Evolutionary conservation across 2,329 filamentous ascomycete species (phyloP).

Genomic region (Diaporthe sp.): DNA sequence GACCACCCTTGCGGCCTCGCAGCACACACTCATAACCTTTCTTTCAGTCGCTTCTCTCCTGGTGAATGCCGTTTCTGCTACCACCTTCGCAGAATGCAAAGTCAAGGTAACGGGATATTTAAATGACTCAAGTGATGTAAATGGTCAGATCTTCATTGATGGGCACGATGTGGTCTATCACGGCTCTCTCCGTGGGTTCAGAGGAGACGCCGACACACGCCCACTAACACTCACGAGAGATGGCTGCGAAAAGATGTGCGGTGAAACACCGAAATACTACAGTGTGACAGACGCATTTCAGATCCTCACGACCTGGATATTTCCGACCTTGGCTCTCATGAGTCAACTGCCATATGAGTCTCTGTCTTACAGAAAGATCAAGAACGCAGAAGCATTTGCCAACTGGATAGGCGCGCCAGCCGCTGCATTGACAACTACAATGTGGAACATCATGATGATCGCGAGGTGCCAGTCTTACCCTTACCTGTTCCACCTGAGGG

Average conservation of each 20-base stretch:
- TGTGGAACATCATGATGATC: conserved; percentile 15
- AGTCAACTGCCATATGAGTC: background rate
- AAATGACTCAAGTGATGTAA: background rate
- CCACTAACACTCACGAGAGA: background rate
- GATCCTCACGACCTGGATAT: conserved; percentile 1
- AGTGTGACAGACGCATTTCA: conserved; percentile 4
- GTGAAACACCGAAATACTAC: background rate
- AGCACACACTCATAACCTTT: background rate
- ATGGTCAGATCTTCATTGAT: background rate
- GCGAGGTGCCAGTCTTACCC: background rate
- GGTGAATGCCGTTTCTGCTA: background rate
- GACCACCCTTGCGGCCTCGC: background rate
- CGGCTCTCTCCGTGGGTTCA: background rate
- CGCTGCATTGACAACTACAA: background rate
- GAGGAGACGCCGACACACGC: background rate
- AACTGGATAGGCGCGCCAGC: conserved; percentile 10
- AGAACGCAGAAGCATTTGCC: conserved; percentile 9
- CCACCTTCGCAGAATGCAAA: background rate
- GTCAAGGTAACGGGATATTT: background rate
- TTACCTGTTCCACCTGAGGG: background rate
- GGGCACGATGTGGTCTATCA: background rate
- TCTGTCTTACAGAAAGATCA: conserved; percentile 1
- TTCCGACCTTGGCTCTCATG: background rate
- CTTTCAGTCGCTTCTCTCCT: background rate
- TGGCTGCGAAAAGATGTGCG: background rate